Evolutionary conservation across 2,329 filamentous ascomycete genomes (phyloP).

Genomic region (Talaromyces pinophilus): DNA sequence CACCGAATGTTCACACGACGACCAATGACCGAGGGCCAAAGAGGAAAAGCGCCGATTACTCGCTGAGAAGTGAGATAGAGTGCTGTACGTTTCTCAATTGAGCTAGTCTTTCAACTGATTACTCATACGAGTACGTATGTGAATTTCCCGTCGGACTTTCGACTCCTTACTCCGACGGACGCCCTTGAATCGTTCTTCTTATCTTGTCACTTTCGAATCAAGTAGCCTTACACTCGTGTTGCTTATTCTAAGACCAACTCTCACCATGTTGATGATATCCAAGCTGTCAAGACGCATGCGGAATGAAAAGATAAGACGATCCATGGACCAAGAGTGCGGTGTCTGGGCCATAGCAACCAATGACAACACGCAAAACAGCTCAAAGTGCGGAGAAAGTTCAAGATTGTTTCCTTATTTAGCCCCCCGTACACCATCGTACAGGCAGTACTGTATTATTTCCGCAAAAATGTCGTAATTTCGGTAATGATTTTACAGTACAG

Average conservation of each 20-base stretch:
- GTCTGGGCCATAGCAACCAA: neutral
- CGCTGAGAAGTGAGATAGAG: neutral
- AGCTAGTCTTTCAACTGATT: neutral
- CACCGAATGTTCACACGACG: neutral
- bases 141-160: neutral
- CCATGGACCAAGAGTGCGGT: neutral
- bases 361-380: neutral
- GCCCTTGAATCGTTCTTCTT: neutral
- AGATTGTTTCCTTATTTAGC: neutral
- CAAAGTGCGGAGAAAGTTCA: slow-evolving; percentile 5
- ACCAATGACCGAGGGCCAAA: neutral
- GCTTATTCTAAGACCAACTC: neutral
- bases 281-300: neutral
- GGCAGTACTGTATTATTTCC: neutral
- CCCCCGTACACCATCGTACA: neutral
- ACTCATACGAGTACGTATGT: neutral
- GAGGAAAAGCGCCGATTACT: slow-evolving; percentile 1
- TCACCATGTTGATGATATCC: neutral
- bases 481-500: neutral
- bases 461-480: neutral
- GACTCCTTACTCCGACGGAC: slow-evolving; percentile 1
- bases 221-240: neutral
- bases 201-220: no score
- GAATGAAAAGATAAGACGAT: slow-evolving; percentile 1
- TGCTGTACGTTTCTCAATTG: neutral